These are phyloP conservation scores for Penicillium simplicissimum DNA, from an alignment of 495 filamentous ascomycete genomes.

Conservation along the genomic window DNA sequence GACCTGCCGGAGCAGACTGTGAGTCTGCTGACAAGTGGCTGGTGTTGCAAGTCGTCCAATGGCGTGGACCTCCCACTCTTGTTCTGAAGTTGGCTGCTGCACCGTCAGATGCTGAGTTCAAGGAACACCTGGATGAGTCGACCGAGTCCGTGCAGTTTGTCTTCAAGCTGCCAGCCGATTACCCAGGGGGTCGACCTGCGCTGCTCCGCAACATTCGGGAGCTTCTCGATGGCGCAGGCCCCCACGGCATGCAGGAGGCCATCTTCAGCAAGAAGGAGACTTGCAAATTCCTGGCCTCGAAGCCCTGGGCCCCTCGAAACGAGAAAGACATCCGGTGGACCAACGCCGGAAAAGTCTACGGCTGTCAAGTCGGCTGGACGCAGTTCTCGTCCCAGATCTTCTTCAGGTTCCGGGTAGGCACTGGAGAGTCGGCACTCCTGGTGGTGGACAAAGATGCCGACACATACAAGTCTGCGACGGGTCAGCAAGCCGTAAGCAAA, in stretches of 20 bases:
- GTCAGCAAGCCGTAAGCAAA: neutral
- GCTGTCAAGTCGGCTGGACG: slow-evolving; percentile 10
- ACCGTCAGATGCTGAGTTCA: neutral
- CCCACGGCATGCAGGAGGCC: neutral
- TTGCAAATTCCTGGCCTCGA: neutral
- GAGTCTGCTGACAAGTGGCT: slow-evolving; percentile 1
- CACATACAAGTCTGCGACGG: neutral
- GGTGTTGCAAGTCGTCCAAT: neutral
- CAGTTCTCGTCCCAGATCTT: neutral
- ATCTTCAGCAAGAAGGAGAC: neutral
- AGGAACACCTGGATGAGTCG: neutral
- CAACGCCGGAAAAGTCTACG: neutral
- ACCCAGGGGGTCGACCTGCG: slow-evolving; percentile 3
- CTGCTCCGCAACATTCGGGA: neutral
- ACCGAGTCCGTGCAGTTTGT: neutral
- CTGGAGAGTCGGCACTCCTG: slow-evolving; percentile 9
- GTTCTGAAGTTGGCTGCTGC: neutral
- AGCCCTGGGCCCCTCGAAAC: neutral
- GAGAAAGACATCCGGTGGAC: slow-evolving; percentile 3
- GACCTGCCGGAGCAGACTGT: neutral
- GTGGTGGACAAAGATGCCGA: slow-evolving; percentile 1
- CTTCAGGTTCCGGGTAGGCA: neutral
- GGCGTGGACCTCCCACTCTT: neutral
- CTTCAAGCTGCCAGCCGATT: slow-evolving; percentile 10
- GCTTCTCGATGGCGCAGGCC: neutral